These are phyloP conservation scores for Geoglossum cookeanum DNA, from an alignment of 2,329 filamentous ascomycete genomes.

Conservation along the genomic window DNA sequence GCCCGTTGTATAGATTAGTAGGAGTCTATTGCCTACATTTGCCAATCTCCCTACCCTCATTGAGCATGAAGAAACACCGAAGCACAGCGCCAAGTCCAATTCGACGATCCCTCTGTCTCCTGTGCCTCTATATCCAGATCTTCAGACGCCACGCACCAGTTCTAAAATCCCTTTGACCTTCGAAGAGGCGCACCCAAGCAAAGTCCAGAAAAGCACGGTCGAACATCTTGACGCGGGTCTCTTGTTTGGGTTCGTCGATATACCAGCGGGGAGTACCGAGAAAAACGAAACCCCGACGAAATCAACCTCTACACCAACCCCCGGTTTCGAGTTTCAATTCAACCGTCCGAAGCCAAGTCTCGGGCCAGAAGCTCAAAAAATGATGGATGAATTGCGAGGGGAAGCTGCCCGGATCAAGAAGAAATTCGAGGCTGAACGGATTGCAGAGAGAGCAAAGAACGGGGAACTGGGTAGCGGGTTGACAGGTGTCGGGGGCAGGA, in stretches of 20 bases:
- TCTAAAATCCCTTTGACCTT: conserved; percentile 49
- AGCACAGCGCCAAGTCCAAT: conserved; percentile 12
- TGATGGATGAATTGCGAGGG: conserved; percentile 49
- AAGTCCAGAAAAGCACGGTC: conserved; percentile 53
- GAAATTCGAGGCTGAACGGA: conserved; percentile 32
- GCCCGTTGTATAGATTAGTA: conserved; percentile 2
- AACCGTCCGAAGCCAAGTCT: conserved; percentile 24
- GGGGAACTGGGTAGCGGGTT: no score
- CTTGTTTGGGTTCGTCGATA: conserved; percentile 52
- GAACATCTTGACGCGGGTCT: conserved; percentile 63
- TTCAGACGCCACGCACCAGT: conserved; percentile 42
- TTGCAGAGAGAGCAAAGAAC: conserved; percentile 9
- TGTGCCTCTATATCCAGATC: conserved; percentile 9
- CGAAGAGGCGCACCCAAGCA: conserved; percentile 83
- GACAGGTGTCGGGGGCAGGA: conserved; percentile 30
- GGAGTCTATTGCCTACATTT: conserved; percentile 11
- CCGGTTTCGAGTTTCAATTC: conserved; percentile 28
- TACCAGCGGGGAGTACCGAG: conserved; percentile 5
- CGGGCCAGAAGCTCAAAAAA: conserved; percentile 31
- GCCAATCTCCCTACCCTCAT: conserved; percentile 24
- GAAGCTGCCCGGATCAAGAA: conserved; percentile 54
- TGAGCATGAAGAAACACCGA: conserved; percentile 27
- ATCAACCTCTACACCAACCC: conserved; percentile 19
- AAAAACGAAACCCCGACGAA: conserved; percentile 25
- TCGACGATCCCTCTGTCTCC: conserved; percentile 18